Base-by-base conservation (phyloP, 345 rosid genomes). In the Bruguiera sexangula region DNA sequence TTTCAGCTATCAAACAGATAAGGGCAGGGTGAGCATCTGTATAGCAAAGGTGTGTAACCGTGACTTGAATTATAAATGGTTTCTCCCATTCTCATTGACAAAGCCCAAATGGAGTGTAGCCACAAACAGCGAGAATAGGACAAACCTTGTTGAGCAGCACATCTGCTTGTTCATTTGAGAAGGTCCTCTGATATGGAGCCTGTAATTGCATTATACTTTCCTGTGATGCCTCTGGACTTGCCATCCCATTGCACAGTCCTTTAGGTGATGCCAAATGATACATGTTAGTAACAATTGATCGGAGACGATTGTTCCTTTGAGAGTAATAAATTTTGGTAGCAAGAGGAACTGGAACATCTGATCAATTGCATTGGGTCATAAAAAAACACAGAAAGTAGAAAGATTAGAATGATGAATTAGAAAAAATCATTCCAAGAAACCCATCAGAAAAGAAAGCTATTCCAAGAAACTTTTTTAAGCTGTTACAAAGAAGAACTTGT, bases 271-370 rank as follows among this genome's bases (percentile, higher is more conserved):
- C 58, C 24, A 60, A 66, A 15, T 65, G 75, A 62, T 74, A 79
- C 73, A 76, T 67, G 46, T 69, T 68, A 29, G 75, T 75, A 68
- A 86, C 56, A 34, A 81, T 71, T 43, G 76, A 66, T 32, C 85
- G 80, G 31, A 84, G 78, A 63, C 65, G 81, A 60, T 66, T 76
- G 75, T 65, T 84, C 63, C 84, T 82, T 60, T 84, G 87, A 63
- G 90, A 82, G 81, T 80, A 84, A 72, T 86, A 86, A 26, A 82
- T 68, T 72, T 86, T 86, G 76, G 85, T 75, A 55, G 87, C 78
- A 70, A 86, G 83, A 39, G 90, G 90, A 50, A 13, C 73, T 11
- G 87, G 86, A 61, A 67, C 34, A 77, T 67, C 87, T 86, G 83
- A 26, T 77, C 62, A 72, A 62, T 32, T 32, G 57, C 34, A 63